phyloP scores from a whole-genome alignment of 1,139 yeast genomes.

The Geotrichum restrictum region DNA sequence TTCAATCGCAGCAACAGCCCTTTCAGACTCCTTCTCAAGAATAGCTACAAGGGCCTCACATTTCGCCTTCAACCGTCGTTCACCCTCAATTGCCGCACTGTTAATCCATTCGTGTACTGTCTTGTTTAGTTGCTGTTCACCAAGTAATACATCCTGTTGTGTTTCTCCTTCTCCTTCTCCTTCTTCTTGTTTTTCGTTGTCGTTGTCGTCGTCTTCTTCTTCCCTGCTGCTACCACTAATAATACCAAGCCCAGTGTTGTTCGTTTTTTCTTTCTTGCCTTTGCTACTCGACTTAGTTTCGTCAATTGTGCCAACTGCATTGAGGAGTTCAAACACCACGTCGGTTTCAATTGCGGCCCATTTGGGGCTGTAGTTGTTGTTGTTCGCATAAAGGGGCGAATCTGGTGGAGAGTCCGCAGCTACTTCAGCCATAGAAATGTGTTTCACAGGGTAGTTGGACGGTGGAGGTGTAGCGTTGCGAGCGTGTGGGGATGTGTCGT shows the following conservation, averaged over 20 bases:
- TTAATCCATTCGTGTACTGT: constrained; percentile 67
- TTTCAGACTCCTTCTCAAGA: constrained; percentile 30
- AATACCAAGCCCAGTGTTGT: too few species aligned
- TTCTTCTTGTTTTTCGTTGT: too few species aligned
- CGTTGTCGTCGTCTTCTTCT: too few species aligned
- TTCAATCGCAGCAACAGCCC: constrained; percentile 26
- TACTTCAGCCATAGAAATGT: too few species aligned
- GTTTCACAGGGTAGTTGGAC: neutral
- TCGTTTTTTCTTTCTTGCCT: too few species aligned
- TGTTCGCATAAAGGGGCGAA: neutral
- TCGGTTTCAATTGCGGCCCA: constrained; percentile 36
- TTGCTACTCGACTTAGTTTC: too few species aligned
- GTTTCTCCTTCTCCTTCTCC: too few species aligned
- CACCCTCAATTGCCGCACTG: constrained; percentile 32
- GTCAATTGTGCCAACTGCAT: neutral
- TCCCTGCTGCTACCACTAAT: too few species aligned
- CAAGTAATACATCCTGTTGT: too few species aligned
- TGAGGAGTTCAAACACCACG: constrained; percentile 39
- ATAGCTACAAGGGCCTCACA: constrained; percentile 15
- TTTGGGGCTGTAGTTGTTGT: neutral
- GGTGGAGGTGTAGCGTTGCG: constrained; percentile 16
- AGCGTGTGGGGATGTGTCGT: constrained; percentile 3
- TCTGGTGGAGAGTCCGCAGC: neutral
- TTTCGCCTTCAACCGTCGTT: neutral
- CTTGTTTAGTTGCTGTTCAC: constrained; percentile 53